A percentile compares a stretch with the other conserved stretches of the same genome.
Evolutionary conservation across 2,329 filamentous ascomycete species (phyloP).

Genomic region (Westerdykella sp.): DNA sequence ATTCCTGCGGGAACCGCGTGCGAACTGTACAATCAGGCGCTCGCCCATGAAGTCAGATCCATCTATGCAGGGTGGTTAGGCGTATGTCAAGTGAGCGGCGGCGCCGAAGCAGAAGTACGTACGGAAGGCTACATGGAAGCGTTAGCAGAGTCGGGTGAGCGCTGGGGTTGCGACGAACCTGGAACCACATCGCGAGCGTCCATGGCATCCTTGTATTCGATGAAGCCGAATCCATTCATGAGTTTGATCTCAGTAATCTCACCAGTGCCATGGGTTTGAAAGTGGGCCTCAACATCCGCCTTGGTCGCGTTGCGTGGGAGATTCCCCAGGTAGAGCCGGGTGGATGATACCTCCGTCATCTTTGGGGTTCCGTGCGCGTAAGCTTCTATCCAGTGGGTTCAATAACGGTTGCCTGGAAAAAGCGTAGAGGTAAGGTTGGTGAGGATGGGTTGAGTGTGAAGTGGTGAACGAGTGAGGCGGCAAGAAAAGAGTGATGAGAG

Average conservation of each 20-base stretch:
- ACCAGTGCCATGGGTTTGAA: constrained; percentile 90
- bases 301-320: constrained; percentile 96
- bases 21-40: constrained; percentile 95
- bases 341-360: constrained; percentile 87
- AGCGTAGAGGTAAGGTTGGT: no score
- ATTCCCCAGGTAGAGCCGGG: constrained; percentile 95
- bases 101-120: constrained; percentile 28
- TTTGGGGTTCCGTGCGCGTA: no score
- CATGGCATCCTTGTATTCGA: constrained; percentile 98
- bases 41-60: constrained; percentile 98
- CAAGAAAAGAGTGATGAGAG: no score
- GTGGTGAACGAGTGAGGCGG: no score
- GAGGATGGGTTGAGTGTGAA: no score
- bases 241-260: constrained; percentile 99
- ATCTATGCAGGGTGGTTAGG: constrained; percentile 52
- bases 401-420: no score
- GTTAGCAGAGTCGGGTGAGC: constrained; percentile 20
- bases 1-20: constrained; percentile 74
- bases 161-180: constrained; percentile 55
- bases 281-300: constrained; percentile 92
- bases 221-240: constrained; percentile 99
- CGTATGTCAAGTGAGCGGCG: not conserved
- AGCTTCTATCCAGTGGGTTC: no score
- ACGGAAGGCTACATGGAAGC: constrained; percentile 47
- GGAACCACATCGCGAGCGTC: constrained; percentile 97